Base-by-base conservation (phyloP, 495 filamentous ascomycete genomes). In the Sordaria brevicollis region DNA sequence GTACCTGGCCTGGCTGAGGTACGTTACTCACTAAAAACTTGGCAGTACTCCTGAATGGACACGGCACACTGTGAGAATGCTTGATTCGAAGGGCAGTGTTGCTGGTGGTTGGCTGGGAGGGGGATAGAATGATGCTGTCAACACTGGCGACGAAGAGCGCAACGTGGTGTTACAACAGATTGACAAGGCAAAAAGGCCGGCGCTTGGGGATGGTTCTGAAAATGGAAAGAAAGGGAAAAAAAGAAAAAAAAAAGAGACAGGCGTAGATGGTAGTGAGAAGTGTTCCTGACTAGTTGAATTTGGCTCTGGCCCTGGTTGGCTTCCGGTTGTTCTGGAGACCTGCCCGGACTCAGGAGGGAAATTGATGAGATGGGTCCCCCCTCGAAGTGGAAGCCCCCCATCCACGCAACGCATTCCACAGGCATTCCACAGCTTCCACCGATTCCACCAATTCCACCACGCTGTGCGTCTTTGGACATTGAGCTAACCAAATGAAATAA, bases 261-360 rank as follows among this genome's bases (percentile, higher is more conserved):
- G 68, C 57, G 68, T 39, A 65, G 38, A 70, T 70, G 34, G 43
- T 54, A 54, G 43, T 54, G 49, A 29, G 25, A 62, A 62, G 49
- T 62, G 49, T 62, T 31, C 49, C 49, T 62, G 49, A 62, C 49
- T 62, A 62, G 49, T 62, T 62, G 49, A 17, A 62, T 31, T 29
- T 62, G 11, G 43, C 43, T 57, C 43, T 57, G 1, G 43, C 21
- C 21, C 1, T 29, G 49, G 49, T 31, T 57, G 49, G 49, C 15
- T 57, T 57, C 49, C 49, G 49, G 49, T 25, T 31, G 49, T 21
- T 25, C 15, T 57, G 41, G 17, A 41, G 41, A 49, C 19, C 19
- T 49, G 41, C 41, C 19, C 41, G 41, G 21, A 62, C 49, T 62
- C 49, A 62, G 49, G 49, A 62, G 49, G 49, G 25, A 62, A 62